phyloP scores from a whole-genome alignment of 306 rosid species.

The apple (Malus domestica) region ASM211411v1 NC_041791.1:8535501-8536000 shows the following conservation, averaged over 20 bases:
- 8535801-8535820: neutral
- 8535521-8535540: conserved; percentile 19
- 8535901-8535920: neutral
- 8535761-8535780: neutral
- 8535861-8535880: too few species aligned
- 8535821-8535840: neutral
- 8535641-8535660: conserved; percentile 25
- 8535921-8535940: neutral
- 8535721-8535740: conserved; percentile 3
- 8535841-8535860: too few species aligned
- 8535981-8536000: too few species aligned
- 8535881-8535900: neutral
- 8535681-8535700: conserved; percentile 55
- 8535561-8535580: conserved; percentile 19
- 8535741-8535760: conserved; percentile 16
- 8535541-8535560: conserved; percentile 2
- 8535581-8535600: conserved; percentile 35
- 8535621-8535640: conserved; percentile 40
- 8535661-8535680: conserved; percentile 38
- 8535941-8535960: neutral
- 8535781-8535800: neutral
- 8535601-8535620: conserved; percentile 56
- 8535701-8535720: conserved; percentile 18
- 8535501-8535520: neutral
- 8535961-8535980: neutral